Conservation (phyloP, 495 filamentous ascomycete species). For the Bryoglossum gracile region DNA sequence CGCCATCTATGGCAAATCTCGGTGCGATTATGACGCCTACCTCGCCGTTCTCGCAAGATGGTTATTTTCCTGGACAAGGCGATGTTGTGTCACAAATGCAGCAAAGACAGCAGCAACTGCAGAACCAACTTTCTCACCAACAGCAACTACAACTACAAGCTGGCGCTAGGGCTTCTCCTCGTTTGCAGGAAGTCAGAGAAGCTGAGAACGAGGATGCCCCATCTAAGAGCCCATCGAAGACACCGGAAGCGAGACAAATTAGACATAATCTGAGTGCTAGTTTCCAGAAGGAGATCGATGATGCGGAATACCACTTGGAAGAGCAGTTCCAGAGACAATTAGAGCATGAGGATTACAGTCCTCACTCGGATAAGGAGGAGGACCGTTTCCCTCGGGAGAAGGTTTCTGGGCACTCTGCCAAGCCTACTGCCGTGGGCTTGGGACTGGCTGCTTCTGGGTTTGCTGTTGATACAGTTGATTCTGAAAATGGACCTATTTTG, state of each 20-base stretch:
- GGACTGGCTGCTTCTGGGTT: slow-evolving; percentile 27
- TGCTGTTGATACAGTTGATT: slow-evolving; percentile 31
- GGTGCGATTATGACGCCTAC: slow-evolving; percentile 40
- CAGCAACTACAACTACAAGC: slow-evolving; percentile 44
- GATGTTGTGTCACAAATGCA: slow-evolving; percentile 36
- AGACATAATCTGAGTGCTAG: slow-evolving; percentile 24
- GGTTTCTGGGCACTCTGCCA: slow-evolving; percentile 25
- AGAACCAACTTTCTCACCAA: slow-evolving; percentile 47
- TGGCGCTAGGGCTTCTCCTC: slow-evolving; percentile 46
- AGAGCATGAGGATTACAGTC: slow-evolving; percentile 57
- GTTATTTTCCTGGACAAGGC: slow-evolving; percentile 25
- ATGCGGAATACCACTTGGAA: slow-evolving; percentile 77
- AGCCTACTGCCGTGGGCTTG: slow-evolving; percentile 36
- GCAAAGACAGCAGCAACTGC: slow-evolving; percentile 51
- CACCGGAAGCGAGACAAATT: slow-evolving; percentile 34
- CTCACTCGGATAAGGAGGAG: slow-evolving; percentile 38
- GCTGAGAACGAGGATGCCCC: slow-evolving; percentile 45
- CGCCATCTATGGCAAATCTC: slow-evolving; percentile 46
- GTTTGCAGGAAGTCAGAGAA: slow-evolving; percentile 46
- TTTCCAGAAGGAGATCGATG: slow-evolving; percentile 77
- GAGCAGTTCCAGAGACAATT: slow-evolving; percentile 63
- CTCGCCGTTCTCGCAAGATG: slow-evolving; percentile 44
- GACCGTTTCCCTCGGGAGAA: slow-evolving; percentile 18
- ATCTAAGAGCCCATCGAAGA: slow-evolving; percentile 39
- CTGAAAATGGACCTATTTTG: slow-evolving; percentile 38